These are phyloP conservation scores for Medicago ruthenica DNA, from an alignment of 306 rosid genomes.

Conservation along the genomic window DNA sequence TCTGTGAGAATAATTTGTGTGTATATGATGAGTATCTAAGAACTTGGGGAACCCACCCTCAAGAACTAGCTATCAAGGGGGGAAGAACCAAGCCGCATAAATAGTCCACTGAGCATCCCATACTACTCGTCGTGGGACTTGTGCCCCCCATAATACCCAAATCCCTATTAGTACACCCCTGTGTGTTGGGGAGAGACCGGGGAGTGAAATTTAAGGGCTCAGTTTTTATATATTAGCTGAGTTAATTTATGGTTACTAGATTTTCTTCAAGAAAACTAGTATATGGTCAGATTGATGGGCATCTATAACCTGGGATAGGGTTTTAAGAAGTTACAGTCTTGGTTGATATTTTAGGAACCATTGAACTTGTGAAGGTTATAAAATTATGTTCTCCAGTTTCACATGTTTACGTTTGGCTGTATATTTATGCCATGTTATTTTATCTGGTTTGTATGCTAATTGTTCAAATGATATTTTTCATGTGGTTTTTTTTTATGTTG, in stretches of 20 bases:
- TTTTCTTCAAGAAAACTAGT: constrained; percentile 5
- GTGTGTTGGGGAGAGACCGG: background rate
- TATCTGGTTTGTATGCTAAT: background rate
- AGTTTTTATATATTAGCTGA: background rate
- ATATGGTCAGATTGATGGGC: constrained; percentile 14
- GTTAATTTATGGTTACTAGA: constrained; percentile 7
- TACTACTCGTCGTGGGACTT: background rate
- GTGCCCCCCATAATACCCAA: background rate
- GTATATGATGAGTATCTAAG: background rate
- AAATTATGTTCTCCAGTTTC: constrained; percentile 26
- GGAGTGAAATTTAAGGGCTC: constrained; percentile 8
- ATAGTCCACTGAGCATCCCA: background rate
- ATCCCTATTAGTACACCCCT: background rate
- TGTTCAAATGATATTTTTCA: constrained; percentile 34
- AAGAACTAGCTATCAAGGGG: background rate
- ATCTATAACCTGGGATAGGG: constrained; percentile 14
- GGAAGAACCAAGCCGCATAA: background rate
- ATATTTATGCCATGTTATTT: constrained; percentile 14
- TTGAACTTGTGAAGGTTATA: background rate
- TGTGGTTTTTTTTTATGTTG: constrained; percentile 34
- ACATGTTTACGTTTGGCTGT: constrained; percentile 1
- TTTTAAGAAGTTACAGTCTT: constrained; percentile 1
- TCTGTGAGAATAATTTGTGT: background rate
- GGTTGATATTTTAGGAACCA: constrained; percentile 8
- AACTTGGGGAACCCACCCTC: background rate